Evolutionary conservation across 1,284 basidiomycete genomes (phyloP).

Genomic region (Phellopilus nigrolimitatus): DNA sequence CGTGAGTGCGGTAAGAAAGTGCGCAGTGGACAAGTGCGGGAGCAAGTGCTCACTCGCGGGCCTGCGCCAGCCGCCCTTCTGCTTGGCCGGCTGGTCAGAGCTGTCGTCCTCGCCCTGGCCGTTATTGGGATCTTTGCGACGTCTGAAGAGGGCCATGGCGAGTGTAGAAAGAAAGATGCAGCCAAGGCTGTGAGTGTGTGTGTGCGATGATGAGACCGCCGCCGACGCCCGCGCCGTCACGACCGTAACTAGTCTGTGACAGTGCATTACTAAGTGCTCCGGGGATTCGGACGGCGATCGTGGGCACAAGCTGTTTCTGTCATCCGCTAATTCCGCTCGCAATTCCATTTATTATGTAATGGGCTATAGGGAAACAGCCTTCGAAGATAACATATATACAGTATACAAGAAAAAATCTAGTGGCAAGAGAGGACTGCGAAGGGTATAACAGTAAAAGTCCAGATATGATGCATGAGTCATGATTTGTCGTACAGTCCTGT

Average conservation of each 20-base stretch:
- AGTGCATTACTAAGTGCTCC: neutral
- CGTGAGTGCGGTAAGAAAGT: constrained; percentile 4
- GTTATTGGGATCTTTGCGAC: constrained; percentile 29
- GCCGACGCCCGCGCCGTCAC: neutral
- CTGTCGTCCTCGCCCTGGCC: constrained; percentile 21
- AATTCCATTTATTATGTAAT: too few species aligned
- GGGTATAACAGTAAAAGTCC: constrained; percentile 15
- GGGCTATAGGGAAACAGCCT: too few species aligned
- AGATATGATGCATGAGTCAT: constrained; percentile 15
- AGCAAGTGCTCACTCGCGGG: constrained; percentile 76
- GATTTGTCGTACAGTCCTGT: constrained; percentile 12
- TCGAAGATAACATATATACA: constrained; percentile 2
- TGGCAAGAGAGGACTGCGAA: constrained; percentile 2
- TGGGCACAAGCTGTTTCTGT: too few species aligned
- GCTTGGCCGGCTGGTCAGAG: constrained; percentile 52
- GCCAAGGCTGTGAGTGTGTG: constrained; percentile 1
- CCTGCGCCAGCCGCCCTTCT: constrained; percentile 82
- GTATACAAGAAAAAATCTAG: constrained; percentile 10
- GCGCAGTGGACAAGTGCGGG: neutral
- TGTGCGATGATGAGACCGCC: neutral
- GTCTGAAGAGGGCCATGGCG: constrained; percentile 37
- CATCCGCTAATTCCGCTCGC: too few species aligned
- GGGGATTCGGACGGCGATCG: too few species aligned
- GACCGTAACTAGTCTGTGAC: neutral
- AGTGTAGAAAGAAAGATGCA: neutral